A percentile compares a stretch with the other conserved stretches of the same genome.
Conservation (phyloP, 768 basidiomycete genomes). For the Pleurotus sapidus region DNA sequence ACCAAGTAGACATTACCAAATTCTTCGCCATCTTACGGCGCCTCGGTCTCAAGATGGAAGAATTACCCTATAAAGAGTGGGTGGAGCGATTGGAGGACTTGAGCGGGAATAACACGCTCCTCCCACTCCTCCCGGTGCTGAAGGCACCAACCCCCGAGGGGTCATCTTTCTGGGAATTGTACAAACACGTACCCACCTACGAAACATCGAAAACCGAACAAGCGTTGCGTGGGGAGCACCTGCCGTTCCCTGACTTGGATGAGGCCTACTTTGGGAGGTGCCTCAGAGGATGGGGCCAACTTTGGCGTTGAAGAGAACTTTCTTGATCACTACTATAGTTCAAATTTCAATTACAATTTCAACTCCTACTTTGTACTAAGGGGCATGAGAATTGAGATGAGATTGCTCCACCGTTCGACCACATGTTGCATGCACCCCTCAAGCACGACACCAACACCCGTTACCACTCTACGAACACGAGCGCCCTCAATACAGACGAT, state of each 20-base stretch:
- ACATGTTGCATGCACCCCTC: too few species aligned
- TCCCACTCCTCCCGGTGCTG: slow-evolving; percentile 3
- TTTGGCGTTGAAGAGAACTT: too few species aligned
- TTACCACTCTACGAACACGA: too few species aligned
- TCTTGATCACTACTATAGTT: too few species aligned
- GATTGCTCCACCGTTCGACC: too few species aligned
- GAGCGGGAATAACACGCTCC: background rate
- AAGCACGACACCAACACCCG: too few species aligned
- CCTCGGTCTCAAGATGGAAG: background rate
- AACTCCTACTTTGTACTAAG: too few species aligned
- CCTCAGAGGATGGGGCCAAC: background rate
- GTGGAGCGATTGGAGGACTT: background rate
- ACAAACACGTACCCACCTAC: background rate
- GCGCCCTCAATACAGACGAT: background rate
- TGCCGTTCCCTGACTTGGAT: background rate
- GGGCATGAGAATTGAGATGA: too few species aligned
- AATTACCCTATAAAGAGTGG: background rate
- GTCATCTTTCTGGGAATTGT: background rate
- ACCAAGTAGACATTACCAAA: background rate
- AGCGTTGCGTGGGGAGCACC: background rate
- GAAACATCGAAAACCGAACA: slow-evolving; percentile 1
- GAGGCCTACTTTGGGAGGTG: background rate
- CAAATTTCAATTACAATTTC: too few species aligned
- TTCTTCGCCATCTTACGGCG: background rate
- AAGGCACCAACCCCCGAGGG: background rate